Evolutionary conservation across 768 basidiomycete genomes (phyloP), one percentile per base, ranked within the genome.

Genomic region (Crassisporium funariophilum): DNA sequence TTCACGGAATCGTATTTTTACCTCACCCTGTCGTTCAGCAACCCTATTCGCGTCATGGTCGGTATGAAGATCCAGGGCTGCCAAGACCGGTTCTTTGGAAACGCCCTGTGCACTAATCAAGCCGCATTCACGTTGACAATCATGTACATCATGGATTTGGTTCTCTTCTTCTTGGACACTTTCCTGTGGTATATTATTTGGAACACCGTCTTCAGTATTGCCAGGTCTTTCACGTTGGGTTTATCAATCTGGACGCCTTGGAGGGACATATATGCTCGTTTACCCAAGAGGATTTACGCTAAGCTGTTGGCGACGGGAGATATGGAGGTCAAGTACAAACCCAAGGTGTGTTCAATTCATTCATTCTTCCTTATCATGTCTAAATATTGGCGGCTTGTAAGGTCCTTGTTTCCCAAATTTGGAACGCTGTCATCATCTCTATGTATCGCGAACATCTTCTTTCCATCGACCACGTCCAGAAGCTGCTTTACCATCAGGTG

Each of bases 181-280:
- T 99, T 98, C 87, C 72, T 99, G 22, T 99, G 97, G 97, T 99
- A 95, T 64, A 95, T 98, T 72, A 98, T 98, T 63, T 98, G 95
- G 95, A 98, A 98, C 68, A 95, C 93, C 8, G 89, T 94, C 46
- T 89, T 90, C 72, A 88, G 86, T 61, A 91, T 95, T 58, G 87
- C 75, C 17, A 79, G 95, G 44, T 89, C 86, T 13, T 99, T 99
- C 69, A 75, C 82, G 17, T 78, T 98, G 41, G 97, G 95, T 5
- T 77, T 99, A 40, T 94, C 91, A 22, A 95, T 99, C 52, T 98
- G 97, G 97, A 98, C 97, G 4, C 97, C 97, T 2, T 99, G 95
- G 97, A 87, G 85, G 69, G 95, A 98, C 63, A 97, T 99, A 65
- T 99, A 86, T 70, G 91, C 91, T 13, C 79, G 97, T 35, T 71